Evolutionary conservation across 2,329 filamentous ascomycete species (phyloP).

Genomic region (Akanthomyces lecanii): DNA sequence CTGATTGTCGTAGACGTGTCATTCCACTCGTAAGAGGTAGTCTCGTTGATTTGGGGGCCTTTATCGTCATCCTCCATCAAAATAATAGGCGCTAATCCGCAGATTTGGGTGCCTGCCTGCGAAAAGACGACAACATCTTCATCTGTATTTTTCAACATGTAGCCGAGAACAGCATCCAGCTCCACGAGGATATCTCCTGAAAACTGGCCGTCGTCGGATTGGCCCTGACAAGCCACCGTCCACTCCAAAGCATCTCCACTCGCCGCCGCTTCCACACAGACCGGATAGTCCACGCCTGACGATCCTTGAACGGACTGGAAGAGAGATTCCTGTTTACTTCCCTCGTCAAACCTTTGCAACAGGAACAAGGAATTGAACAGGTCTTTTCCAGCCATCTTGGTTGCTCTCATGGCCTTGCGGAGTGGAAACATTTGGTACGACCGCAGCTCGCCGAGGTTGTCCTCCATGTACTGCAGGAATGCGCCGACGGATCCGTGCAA

Average conservation of each 20-base stretch:
- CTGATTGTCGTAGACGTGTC: conserved; percentile 37
- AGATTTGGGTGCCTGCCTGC: conserved; percentile 55
- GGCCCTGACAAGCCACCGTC: conserved; percentile 66
- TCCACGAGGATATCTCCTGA: conserved; percentile 49
- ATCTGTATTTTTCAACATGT: conserved; percentile 48
- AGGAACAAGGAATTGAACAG: conserved; percentile 57
- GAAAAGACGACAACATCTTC: conserved; percentile 52
- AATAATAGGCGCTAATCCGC: conserved; percentile 46
- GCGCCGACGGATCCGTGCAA: conserved; percentile 63
- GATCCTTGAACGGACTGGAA: conserved; percentile 60
- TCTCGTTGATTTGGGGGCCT: neutral
- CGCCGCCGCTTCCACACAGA: conserved; percentile 77
- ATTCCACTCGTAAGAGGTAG: conserved; percentile 29
- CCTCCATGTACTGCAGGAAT: conserved; percentile 71
- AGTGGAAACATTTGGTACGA: conserved; percentile 75
- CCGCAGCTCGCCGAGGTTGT: conserved; percentile 60
- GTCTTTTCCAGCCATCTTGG: conserved; percentile 31
- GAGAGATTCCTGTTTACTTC: conserved; percentile 30
- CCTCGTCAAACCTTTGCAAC: conserved; percentile 38
- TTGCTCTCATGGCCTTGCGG: conserved; percentile 56
- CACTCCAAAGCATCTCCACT: conserved; percentile 55
- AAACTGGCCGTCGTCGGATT: conserved; percentile 30
- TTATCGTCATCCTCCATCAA: conserved; percentile 12
- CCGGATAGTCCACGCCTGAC: conserved; percentile 72
- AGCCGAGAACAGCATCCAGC: conserved; percentile 56